Percentiles rank a stretch among this genome's conserved stretches.
Conservation (phyloP, 208 protist genomes). For the Endotrypanum monterogeii region DNA sequence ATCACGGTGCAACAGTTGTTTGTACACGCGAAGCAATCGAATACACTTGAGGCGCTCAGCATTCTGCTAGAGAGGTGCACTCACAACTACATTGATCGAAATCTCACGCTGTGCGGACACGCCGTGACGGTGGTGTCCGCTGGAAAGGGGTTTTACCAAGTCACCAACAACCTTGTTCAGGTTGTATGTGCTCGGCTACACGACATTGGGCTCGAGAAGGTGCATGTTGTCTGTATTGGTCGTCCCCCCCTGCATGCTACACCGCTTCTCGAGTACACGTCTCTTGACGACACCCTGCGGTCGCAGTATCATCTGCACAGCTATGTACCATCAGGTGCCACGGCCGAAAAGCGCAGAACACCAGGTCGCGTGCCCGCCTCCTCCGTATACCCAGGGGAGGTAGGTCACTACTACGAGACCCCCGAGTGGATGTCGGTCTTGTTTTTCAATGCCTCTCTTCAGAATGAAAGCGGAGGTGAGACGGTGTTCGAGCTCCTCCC, state of each 20-base stretch:
- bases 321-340: slow-evolving; percentile 19
- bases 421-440: slow-evolving; percentile 68
- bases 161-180: slow-evolving; percentile 70
- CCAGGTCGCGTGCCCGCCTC: not conserved
- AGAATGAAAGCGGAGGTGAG: slow-evolving; percentile 32
- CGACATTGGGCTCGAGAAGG: slow-evolving; percentile 67
- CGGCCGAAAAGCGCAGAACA: not conserved
- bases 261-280: slow-evolving; percentile 79
- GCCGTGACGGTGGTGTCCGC: slow-evolving; percentile 78
- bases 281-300: slow-evolving; percentile 60
- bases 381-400: not conserved
- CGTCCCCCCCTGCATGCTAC: slow-evolving; percentile 80
- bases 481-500: slow-evolving; percentile 67
- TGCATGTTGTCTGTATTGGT: slow-evolving; percentile 82
- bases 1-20: slow-evolving; percentile 62
- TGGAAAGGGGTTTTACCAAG: slow-evolving; percentile 80
- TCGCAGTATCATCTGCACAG: slow-evolving; percentile 74
- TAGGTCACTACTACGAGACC: slow-evolving; percentile 58
- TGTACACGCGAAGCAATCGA: slow-evolving; percentile 64
- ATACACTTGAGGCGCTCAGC: slow-evolving; percentile 76
- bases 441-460: slow-evolving; percentile 73
- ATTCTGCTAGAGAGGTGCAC: slow-evolving; percentile 70
- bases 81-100: slow-evolving; percentile 51
- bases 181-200: slow-evolving; percentile 66
- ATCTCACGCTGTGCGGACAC: slow-evolving; percentile 61